Conservation (phyloP, 805 yeast species). For the Debaryomyces tyrocola region DNA sequence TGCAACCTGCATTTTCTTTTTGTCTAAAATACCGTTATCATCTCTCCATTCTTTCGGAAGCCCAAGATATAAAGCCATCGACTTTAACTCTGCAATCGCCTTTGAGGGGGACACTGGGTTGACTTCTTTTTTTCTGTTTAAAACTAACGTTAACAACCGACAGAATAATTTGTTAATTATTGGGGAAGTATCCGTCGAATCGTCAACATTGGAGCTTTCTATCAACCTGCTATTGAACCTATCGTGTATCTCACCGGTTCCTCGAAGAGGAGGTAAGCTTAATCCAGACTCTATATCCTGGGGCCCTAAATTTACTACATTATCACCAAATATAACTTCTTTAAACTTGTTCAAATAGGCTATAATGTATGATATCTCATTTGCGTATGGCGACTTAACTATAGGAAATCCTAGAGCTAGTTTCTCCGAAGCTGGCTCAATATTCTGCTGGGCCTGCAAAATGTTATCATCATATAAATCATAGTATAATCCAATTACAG, state of each 20-base stretch:
- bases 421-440: slow-evolving; percentile 16
- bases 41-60: slow-evolving; percentile 42
- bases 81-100: slow-evolving; percentile 36
- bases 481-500: slow-evolving; percentile 34
- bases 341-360: slow-evolving; percentile 33
- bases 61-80: slow-evolving; percentile 25
- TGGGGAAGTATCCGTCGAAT: slow-evolving; percentile 18
- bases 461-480: slow-evolving; percentile 39
- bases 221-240: slow-evolving; percentile 1
- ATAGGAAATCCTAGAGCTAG: slow-evolving; percentile 38
- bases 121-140: slow-evolving; percentile 37
- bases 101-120: slow-evolving; percentile 18
- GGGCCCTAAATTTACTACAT: slow-evolving; percentile 27
- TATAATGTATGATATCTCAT: slow-evolving; percentile 33
- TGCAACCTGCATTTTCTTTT: background rate
- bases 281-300: slow-evolving; percentile 38
- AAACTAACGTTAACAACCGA: slow-evolving; percentile 30
- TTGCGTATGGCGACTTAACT: slow-evolving; percentile 25
- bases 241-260: slow-evolving; percentile 1
- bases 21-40: slow-evolving; percentile 7
- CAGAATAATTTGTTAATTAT: slow-evolving; percentile 34
- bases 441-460: slow-evolving; percentile 15
- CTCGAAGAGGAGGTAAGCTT: slow-evolving; percentile 17
- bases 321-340: slow-evolving; percentile 19
- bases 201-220: slow-evolving; percentile 2